Conservation (phyloP, 2,329 filamentous ascomycete genomes). For the Colletotrichum chlorophyti region DNA sequence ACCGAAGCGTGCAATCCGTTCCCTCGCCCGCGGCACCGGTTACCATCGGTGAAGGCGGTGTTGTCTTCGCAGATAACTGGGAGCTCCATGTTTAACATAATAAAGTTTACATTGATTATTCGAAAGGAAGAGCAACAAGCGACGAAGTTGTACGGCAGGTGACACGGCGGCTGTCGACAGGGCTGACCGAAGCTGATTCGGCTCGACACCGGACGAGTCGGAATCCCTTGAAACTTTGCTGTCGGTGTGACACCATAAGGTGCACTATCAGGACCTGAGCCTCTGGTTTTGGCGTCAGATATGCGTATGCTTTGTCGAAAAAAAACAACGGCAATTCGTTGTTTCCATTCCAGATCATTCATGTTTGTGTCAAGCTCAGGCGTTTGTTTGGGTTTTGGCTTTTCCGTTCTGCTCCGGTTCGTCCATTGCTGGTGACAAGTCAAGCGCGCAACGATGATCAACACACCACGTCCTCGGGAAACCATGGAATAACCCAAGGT, state of each 20-base stretch:
- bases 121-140: not conserved
- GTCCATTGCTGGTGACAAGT: no score
- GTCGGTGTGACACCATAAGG: slow-evolving; percentile 4
- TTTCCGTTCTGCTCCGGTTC: no score
- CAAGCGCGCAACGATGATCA: no score
- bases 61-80: not conserved
- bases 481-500: no score
- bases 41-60: slow-evolving; percentile 2
- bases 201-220: slow-evolving; percentile 16
- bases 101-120: slow-evolving; percentile 20
- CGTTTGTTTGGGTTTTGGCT: not conserved
- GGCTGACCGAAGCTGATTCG: not conserved
- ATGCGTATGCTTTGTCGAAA: no score
- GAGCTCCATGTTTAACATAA: not conserved
- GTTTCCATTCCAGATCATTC: no score
- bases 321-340: no score
- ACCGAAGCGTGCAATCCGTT: slow-evolving; percentile 19
- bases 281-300: no score
- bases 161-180: slow-evolving; percentile 1
- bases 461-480: no score
- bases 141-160: slow-evolving; percentile 5
- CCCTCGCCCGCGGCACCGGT: not conserved
- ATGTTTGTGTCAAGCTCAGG: not conserved
- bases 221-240: not conserved
- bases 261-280: not conserved